phyloP scores from a whole-genome alignment of 805 yeast species.

The Candida sakaeoensis region DNA sequence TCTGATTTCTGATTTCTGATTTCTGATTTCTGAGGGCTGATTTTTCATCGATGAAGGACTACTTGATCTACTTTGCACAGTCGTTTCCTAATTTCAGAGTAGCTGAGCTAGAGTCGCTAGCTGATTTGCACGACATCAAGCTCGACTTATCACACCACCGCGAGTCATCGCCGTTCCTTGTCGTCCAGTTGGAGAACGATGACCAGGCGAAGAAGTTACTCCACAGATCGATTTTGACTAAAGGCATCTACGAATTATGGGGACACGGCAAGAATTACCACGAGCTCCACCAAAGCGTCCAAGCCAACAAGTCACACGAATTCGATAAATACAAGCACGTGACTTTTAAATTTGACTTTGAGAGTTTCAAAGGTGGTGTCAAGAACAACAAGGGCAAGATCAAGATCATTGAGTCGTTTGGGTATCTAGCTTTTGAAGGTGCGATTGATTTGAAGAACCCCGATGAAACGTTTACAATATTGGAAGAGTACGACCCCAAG shows the following conservation, averaged over 20 bases:
- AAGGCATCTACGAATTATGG: slow-evolving; percentile 82
- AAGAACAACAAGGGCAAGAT: slow-evolving; percentile 45
- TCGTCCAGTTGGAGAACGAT: slow-evolving; percentile 63
- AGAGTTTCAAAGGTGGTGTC: slow-evolving; percentile 60
- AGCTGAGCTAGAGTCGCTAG: slow-evolving; percentile 84
- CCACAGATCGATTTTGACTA: slow-evolving; percentile 62
- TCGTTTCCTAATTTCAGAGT: slow-evolving; percentile 71
- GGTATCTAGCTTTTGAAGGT: slow-evolving; percentile 70
- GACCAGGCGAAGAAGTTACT: slow-evolving; percentile 63
- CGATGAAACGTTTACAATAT: slow-evolving; percentile 60
- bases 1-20: background rate
- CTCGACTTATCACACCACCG: slow-evolving; percentile 60
- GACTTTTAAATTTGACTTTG: slow-evolving; percentile 78
- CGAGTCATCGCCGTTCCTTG: slow-evolving; percentile 63
- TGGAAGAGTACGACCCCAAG: slow-evolving; percentile 64
- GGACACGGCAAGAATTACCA: slow-evolving; percentile 61
- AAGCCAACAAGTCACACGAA: slow-evolving; percentile 26
- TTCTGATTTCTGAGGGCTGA: background rate
- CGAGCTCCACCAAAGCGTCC: slow-evolving; percentile 53
- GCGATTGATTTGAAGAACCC: slow-evolving; percentile 76
- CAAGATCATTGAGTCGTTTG: slow-evolving; percentile 65
- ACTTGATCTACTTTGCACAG: slow-evolving; percentile 82
- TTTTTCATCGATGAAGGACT: slow-evolving; percentile 44
- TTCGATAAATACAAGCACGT: slow-evolving; percentile 37
- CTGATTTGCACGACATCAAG: slow-evolving; percentile 53